Evolutionary conservation across 2,329 filamentous ascomycete genomes (phyloP).

Genomic region (Colletotrichum lentis): DNA sequence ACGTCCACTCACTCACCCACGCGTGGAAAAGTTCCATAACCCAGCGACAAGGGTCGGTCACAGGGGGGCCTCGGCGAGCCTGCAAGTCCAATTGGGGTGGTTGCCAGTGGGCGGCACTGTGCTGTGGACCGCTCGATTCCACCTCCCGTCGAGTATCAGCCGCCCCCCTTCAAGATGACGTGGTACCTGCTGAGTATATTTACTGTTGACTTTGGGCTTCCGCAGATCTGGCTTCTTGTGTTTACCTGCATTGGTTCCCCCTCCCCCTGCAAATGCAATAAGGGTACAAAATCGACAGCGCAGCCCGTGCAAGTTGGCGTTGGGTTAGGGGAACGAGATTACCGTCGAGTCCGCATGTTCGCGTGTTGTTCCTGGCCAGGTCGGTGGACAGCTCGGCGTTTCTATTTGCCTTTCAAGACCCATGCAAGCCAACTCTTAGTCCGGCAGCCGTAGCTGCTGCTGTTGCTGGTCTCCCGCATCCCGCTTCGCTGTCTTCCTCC

Average conservation of each 20-base stretch:
- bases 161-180: constrained; percentile 11
- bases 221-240: background rate
- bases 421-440: background rate
- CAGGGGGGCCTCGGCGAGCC: constrained; percentile 24
- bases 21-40: constrained; percentile 11
- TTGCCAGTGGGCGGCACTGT: background rate
- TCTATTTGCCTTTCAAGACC: background rate
- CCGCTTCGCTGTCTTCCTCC: background rate
- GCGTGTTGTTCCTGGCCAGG: background rate
- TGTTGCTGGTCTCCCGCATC: background rate
- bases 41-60: constrained; percentile 25
- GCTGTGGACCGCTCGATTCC: constrained; percentile 1
- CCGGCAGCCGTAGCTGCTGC: background rate
- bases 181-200: background rate
- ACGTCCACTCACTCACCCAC: constrained; percentile 15
- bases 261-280: constrained; percentile 2
- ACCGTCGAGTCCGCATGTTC: background rate
- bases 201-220: background rate
- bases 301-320: constrained; percentile 4
- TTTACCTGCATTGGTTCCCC: constrained; percentile 4
- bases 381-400: background rate
- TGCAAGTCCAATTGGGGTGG: constrained; percentile 20
- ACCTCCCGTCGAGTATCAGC: background rate
- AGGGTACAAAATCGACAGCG: constrained; percentile 4
- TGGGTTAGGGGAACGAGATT: constrained; percentile 5